Base-by-base conservation (phyloP, 768 basidiomycete species). In the Tricholoma sp. region DNA sequence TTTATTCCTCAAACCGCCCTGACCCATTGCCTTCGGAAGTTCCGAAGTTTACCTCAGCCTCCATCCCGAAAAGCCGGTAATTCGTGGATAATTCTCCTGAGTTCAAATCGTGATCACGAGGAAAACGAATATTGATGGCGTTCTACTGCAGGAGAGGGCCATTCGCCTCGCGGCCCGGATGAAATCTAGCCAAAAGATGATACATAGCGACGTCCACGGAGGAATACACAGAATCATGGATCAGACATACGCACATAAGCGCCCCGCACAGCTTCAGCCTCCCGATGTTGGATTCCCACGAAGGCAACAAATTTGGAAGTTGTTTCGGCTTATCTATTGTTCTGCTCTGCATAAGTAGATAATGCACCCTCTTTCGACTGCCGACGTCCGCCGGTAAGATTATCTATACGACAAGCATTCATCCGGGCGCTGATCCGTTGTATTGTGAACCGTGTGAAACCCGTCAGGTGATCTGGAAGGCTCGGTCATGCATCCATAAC, bases 191-290 rank as follows among this genome's bases (percentile, higher is more conserved):
- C 58, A 64, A n/a, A n/a, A 64, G 63, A 57, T 57, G 52, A 46
- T 52, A 55, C 43, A 59, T 22, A 64, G 70, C 68, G 69, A 65
- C 66, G 58, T 67, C 63, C 65, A 67, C 67, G 69, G 70, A 50
- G 60, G 66, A 63, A 68, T 62, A 66, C 24, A 27, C 59, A 57
- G 59, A 55, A 35, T 41, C 47, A 55, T 41, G 52, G 24, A 52
- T 16, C 27, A 52, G 56, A 45, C 31, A 41, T 63, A 46, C 45
- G 45, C 22, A 46, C 45, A 21, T 3, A 24, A 24, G 45, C 22
- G 22, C 45, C 45, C 22, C 12, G 45, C 45, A 10, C 41, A 43
- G 18, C 19, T 43, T 19, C 18, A 19, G 18, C 41, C 9, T 43
- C 37, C 37, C 37, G 37, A 39, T 39, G 37, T 6, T 39, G 37